These are phyloP conservation scores for Schizophyllum commune DNA, from an alignment of 1,284 basidiomycete genomes.

Conservation along the genomic window DNA sequence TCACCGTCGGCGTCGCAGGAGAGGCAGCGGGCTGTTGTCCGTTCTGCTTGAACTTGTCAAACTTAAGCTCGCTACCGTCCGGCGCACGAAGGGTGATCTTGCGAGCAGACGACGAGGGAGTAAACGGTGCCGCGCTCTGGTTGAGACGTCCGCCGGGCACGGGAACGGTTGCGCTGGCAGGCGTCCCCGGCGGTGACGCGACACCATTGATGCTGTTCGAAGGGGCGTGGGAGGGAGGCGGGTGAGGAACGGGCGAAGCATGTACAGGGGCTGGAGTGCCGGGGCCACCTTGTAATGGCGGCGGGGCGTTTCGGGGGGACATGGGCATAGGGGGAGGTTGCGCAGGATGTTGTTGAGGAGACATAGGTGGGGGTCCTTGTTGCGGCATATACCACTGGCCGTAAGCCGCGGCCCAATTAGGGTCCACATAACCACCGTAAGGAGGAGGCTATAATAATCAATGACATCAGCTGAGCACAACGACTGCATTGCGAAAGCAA, in stretches of 20 bases:
- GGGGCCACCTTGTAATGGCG: slow-evolving; percentile 43
- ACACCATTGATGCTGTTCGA: slow-evolving; percentile 38
- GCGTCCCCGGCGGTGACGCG: slow-evolving; percentile 62
- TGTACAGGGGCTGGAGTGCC: slow-evolving; percentile 60
- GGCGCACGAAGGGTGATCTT: slow-evolving; percentile 34
- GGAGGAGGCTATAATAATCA: neutral
- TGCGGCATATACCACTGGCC: slow-evolving; percentile 20
- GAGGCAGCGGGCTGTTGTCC: slow-evolving; percentile 18
- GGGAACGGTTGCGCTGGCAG: slow-evolving; percentile 38
- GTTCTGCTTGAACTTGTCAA: slow-evolving; percentile 44
- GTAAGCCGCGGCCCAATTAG: slow-evolving; percentile 11
- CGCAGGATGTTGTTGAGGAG: slow-evolving; percentile 30
- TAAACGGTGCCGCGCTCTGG: slow-evolving; percentile 54
- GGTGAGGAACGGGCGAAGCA: slow-evolving; percentile 44
- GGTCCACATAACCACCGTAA: slow-evolving; percentile 15
- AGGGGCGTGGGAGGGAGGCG: slow-evolving; percentile 42
- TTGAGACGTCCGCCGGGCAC: slow-evolving; percentile 38
- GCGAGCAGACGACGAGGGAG: slow-evolving; percentile 30
- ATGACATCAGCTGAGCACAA: neutral
- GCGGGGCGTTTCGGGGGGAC: slow-evolving; percentile 57
- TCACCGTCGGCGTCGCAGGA: slow-evolving; percentile 37
- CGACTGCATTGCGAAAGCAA: slow-evolving; percentile 7
- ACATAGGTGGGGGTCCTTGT: slow-evolving; percentile 23
- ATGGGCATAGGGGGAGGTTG: slow-evolving; percentile 42
- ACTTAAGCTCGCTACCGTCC: slow-evolving; percentile 53